Conservation (phyloP, 345 rosid species). For the Boechera divaricarpa region DNA sequence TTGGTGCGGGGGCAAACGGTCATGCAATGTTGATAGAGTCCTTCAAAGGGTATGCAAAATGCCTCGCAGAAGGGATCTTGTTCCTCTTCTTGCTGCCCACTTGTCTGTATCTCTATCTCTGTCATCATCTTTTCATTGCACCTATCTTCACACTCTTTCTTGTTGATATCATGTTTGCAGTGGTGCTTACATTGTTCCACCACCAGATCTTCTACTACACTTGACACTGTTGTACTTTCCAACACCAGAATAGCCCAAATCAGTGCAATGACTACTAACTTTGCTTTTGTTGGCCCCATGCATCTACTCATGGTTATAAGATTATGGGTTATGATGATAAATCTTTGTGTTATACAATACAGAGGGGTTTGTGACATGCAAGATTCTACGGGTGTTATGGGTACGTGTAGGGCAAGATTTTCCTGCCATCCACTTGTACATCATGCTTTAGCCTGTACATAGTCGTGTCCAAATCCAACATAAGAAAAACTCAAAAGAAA, state of each 20-base stretch:
- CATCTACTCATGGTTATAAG: neutral
- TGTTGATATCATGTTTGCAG: neutral
- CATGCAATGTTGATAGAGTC: neutral
- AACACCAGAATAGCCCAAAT: slow-evolving; percentile 6
- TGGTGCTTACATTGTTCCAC: neutral
- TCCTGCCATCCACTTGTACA: slow-evolving; percentile 29
- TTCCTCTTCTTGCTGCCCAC: neutral
- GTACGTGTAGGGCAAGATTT: slow-evolving; percentile 13
- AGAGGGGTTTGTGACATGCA: slow-evolving; percentile 24
- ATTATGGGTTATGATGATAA: neutral
- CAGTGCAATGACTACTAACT: neutral
- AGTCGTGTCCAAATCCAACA: slow-evolving; percentile 12
- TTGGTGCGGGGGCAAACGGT: slow-evolving; percentile 10
- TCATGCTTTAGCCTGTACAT: slow-evolving; percentile 8
- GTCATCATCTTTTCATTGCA: neutral
- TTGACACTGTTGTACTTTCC: neutral
- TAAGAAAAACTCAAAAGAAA: neutral
- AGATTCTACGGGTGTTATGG: neutral
- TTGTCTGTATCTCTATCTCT: neutral
- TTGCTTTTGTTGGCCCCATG: neutral
- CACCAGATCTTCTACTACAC: neutral
- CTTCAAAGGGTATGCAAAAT: slow-evolving; percentile 23
- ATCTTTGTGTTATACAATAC: neutral
- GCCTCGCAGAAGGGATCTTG: slow-evolving; percentile 5
- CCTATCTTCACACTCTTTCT: neutral